Evolutionary conservation across 108 stramenopile genomes (phyloP), one percentile per base, ranked within the genome.

Genomic region (Nitzschia sp.): DNA sequence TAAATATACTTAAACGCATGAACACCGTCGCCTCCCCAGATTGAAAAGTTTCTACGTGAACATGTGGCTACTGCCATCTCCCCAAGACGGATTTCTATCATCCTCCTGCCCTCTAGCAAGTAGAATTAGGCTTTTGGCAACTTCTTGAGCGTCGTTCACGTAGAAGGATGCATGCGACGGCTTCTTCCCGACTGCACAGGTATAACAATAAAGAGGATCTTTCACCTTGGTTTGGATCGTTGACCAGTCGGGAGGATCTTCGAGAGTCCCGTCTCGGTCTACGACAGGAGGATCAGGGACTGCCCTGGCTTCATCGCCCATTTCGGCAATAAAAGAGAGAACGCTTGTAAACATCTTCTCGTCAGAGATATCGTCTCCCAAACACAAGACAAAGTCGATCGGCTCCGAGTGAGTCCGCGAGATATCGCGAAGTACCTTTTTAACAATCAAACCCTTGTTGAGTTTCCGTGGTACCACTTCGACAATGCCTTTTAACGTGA

Each of bases 331-430:
- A 64, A 88, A 92, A 11, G 86, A 86, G 38, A 88, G 76, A 2
- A 95, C 91, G 49, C 90, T 88, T 5, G 89, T 90, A 76, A 98
- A 98, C 98, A 98, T 98, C 60, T 97, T 95, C 72, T 98, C 98
- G 77, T 98, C 98, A 26, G 94, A 86, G 26, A 91, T 85, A 67
- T 97, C 96, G 76, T 98, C 98, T 33, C 98, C 98, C 71, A 96
- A 83, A 61, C 94, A 96, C 33, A 97, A 53, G n/a, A 93, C 58
- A 75, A 97, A 98, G 78, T 97, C 96, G 19, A 94, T 85, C 0
- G 75, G 79, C 27, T 69, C 54, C 9, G 55, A 68, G 27, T 67
- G 68, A 24, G 64, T 75, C 35, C 58, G 57, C 23, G 75, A 59
- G n/a, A 83, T 68, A 68, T 93, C 87, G 6, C 86, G 79, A 27